Evolutionary conservation across 306 rosid genomes (phyloP).

Genomic region (Carpinus viminea): DNA sequence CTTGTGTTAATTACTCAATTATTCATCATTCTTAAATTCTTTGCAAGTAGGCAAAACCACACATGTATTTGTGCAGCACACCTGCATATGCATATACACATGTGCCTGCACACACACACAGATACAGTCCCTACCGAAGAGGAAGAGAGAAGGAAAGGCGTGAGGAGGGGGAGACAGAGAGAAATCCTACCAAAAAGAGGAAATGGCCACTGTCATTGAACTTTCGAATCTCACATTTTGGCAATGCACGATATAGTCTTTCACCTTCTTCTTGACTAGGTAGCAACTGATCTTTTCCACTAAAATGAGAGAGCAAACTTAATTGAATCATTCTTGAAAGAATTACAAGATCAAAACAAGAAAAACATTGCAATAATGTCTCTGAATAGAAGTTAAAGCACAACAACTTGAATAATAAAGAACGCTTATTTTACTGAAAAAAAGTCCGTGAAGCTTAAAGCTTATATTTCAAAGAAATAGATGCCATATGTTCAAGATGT

Average conservation of each 20-base stretch:
- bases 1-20: neutral
- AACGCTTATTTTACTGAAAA: neutral
- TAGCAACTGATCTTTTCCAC: constrained; percentile 75
- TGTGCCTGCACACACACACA: neutral
- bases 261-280: constrained; percentile 71
- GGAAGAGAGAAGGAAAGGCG: too few species aligned
- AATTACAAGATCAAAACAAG: constrained; percentile 17
- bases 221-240: constrained; percentile 57
- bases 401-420: neutral
- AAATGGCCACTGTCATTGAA: constrained; percentile 73
- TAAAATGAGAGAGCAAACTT: constrained; percentile 37
- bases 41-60: neutral
- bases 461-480: neutral
- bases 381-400: neutral
- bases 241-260: constrained; percentile 46
- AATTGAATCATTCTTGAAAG: constrained; percentile 26
- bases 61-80: neutral
- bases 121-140: constrained; percentile 1
- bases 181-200: constrained; percentile 69
- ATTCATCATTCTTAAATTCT: neutral
- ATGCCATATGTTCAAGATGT: neutral
- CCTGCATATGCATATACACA: neutral
- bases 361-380: neutral
- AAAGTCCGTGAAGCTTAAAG: neutral
- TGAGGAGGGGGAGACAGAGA: neutral